Evolutionary conservation across 192 early-diverging fungal genomes (phyloP).

Genomic region (Backusella circina): DNA sequence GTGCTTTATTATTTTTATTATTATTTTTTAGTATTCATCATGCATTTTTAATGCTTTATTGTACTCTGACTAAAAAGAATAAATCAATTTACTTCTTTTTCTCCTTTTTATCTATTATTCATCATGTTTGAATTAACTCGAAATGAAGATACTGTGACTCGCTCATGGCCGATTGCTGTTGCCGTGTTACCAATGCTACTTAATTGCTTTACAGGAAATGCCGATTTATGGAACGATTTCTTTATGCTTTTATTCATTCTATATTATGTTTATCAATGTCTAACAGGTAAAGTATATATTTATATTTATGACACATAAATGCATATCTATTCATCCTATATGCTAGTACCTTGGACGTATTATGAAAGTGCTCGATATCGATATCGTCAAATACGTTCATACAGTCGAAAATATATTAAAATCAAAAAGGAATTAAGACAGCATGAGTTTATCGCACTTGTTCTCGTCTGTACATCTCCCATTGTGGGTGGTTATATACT

Average conservation of each 20-base stretch:
- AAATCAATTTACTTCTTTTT: neutral
- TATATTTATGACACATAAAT: too few relatives aligned
- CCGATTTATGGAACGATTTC: conserved; percentile 59
- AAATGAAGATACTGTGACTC: neutral
- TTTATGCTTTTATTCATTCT: conserved; percentile 49
- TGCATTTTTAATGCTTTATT: neutral
- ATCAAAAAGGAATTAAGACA: conserved; percentile 44
- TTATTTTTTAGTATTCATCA: neutral
- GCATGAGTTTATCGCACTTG: conserved; percentile 45
- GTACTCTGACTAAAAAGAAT: neutral
- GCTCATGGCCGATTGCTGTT: conserved; percentile 55
- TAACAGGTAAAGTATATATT: conserved; percentile 45
- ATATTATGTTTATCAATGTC: conserved; percentile 56
- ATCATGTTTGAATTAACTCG: neutral
- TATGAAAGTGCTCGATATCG: conserved; percentile 53
- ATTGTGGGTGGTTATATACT: conserved; percentile 51
- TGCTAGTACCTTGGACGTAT: conserved; percentile 54
- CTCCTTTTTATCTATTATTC: neutral
- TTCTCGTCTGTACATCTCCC: conserved; percentile 47
- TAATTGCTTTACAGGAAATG: conserved; percentile 49
- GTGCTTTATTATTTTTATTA: neutral
- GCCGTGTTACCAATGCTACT: conserved; percentile 52
- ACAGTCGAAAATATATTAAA: conserved; percentile 7
- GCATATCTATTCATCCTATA: neutral
- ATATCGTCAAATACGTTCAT: conserved; percentile 14